phyloP scores from a whole-genome alignment of 148 eudicot genomes.

The Drosera capensis region DNA sequence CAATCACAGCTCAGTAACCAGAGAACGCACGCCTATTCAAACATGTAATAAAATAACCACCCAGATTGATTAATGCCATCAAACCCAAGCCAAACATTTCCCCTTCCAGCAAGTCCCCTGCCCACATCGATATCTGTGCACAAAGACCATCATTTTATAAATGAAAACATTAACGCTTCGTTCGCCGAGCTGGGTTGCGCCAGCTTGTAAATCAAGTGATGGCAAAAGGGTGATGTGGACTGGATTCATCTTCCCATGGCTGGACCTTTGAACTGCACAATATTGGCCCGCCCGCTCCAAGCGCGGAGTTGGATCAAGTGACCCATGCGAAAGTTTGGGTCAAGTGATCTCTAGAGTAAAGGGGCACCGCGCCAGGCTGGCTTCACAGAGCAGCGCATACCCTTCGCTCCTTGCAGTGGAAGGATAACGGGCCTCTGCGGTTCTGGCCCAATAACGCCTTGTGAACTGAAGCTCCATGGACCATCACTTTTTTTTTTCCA shows the following conservation, averaged over 20 bases:
- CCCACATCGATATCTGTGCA: too few relatives aligned
- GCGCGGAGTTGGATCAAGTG: slow-evolving; percentile 10
- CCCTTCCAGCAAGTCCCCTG: too few relatives aligned
- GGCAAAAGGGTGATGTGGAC: slow-evolving; percentile 4
- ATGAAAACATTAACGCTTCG: too few relatives aligned
- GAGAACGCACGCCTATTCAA: too few relatives aligned
- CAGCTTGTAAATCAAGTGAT: slow-evolving; percentile 8
- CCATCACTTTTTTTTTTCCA: slow-evolving; percentile 8
- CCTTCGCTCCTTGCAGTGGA: slow-evolving; percentile 17
- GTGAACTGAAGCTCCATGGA: slow-evolving; percentile 3
- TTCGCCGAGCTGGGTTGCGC: slow-evolving; percentile 7
- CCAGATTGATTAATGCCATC: too few relatives aligned
- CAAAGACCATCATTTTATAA: too few relatives aligned
- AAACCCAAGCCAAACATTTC: too few relatives aligned
- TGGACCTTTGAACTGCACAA: background rate
- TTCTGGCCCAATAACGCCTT: background rate
- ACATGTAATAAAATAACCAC: too few relatives aligned
- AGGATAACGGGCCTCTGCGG: slow-evolving; percentile 13
- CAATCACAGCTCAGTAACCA: too few relatives aligned
- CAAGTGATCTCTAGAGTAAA: slow-evolving; percentile 6
- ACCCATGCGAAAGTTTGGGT: slow-evolving; percentile 7
- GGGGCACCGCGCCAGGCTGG: slow-evolving; percentile 24
- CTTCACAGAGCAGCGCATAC: slow-evolving; percentile 19
- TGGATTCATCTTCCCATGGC: background rate
- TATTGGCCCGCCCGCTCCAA: slow-evolving; percentile 14